Conservation (phyloP, 345 rosid genomes). For the Lumnitzera littorea region DNA sequence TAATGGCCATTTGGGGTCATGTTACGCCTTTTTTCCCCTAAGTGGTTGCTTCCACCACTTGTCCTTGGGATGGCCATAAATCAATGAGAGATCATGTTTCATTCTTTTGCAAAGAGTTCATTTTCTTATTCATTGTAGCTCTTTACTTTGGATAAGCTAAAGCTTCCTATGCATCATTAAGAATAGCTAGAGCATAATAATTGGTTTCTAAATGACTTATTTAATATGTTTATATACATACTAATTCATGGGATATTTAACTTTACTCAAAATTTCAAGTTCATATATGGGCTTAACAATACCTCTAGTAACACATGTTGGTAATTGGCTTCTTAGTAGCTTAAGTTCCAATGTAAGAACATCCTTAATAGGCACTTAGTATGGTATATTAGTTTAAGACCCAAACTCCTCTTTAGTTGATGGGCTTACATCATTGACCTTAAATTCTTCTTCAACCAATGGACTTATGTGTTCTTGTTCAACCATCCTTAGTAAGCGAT, state of each 20-base stretch:
- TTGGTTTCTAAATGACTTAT: constrained; percentile 4
- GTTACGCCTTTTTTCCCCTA: too few relatives aligned
- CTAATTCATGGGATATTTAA: background rate
- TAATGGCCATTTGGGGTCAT: too few relatives aligned
- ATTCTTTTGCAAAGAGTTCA: background rate
- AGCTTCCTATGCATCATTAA: background rate
- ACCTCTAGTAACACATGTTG: background rate
- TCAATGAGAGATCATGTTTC: too few relatives aligned
- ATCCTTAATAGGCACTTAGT: background rate
- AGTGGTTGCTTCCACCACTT: too few relatives aligned
- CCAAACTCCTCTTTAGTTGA: too few relatives aligned
- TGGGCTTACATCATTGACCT: too few relatives aligned
- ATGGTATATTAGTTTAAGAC: background rate
- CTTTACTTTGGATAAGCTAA: background rate
- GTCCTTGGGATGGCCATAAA: too few relatives aligned
- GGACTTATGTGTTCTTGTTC: too few relatives aligned
- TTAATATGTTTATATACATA: background rate
- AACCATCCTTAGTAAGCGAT: background rate
- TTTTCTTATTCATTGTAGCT: background rate
- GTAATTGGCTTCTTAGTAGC: background rate
- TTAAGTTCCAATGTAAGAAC: background rate
- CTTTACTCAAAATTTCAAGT: background rate
- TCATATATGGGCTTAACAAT: background rate
- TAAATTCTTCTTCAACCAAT: too few relatives aligned
- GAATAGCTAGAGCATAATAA: background rate